phyloP scores from a whole-genome alignment of 352 stramenopile species.

The Phytophthora pistaciae region DNA sequence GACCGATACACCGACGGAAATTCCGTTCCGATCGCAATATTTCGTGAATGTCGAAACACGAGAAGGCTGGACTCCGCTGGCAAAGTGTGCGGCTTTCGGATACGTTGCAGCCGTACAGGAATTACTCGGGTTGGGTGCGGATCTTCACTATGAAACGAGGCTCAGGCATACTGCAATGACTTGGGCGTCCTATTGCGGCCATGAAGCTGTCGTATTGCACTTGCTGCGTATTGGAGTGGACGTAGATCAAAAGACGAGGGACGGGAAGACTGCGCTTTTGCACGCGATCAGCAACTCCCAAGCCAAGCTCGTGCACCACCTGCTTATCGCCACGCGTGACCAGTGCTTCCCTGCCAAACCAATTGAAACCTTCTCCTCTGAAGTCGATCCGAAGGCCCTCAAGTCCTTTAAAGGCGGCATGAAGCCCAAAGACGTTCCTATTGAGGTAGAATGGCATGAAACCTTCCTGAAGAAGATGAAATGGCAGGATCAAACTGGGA shows the following conservation, averaged over 20 bases:
- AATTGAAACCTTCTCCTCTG: slow-evolving; percentile 39
- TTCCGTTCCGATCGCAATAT: slow-evolving; percentile 35
- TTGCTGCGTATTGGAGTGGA: slow-evolving; percentile 54
- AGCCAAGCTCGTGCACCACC: slow-evolving; percentile 57
- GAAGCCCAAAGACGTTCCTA: slow-evolving; percentile 4
- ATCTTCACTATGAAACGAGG: slow-evolving; percentile 58
- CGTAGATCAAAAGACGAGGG: slow-evolving; percentile 50
- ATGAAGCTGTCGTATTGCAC: slow-evolving; percentile 64
- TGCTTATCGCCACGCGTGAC: slow-evolving; percentile 57
- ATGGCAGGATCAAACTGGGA: slow-evolving; percentile 40
- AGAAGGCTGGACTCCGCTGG: slow-evolving; percentile 76
- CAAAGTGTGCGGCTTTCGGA: slow-evolving; percentile 68
- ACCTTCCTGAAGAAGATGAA: slow-evolving; percentile 52
- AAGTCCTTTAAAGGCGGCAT: not conserved
- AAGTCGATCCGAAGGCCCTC: not conserved
- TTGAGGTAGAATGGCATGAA: slow-evolving; percentile 67
- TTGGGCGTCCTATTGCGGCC: slow-evolving; percentile 79
- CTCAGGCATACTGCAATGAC: slow-evolving; percentile 78
- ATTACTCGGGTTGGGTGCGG: slow-evolving; percentile 55
- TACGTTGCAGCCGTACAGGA: slow-evolving; percentile 44
- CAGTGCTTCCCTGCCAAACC: slow-evolving; percentile 35
- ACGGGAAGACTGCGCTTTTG: slow-evolving; percentile 76
- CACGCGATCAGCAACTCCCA: slow-evolving; percentile 72
- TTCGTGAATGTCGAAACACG: slow-evolving; percentile 67
- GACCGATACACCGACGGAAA: not conserved